Base-by-base conservation (phyloP, 176 grass and related monocot species). In the Musa schizocarpa region DNA sequence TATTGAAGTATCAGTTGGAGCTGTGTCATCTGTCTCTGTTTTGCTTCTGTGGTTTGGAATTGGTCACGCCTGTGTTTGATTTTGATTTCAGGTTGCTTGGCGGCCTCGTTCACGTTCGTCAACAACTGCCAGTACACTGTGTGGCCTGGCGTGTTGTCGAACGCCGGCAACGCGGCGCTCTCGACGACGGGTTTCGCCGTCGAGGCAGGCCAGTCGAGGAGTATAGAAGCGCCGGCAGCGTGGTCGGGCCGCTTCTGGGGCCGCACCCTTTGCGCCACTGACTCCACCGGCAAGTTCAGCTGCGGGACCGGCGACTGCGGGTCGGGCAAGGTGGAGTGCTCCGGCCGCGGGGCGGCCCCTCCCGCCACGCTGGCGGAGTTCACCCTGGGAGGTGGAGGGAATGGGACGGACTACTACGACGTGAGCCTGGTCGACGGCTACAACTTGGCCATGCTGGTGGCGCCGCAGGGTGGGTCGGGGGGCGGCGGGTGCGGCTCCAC, bases 381-480 rank as follows among this genome's bases (percentile, higher is more conserved):
- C 17, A 61, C 57, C 57, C 57, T 61, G 13, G 19, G 72, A 75
- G 83, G 88, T 34, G 69, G 78, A 1, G 82, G 68, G 34, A 43
- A 43, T 21, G 79, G 85, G 24, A 83, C 54, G 76, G 91, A 95
- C 82, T 95, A 88, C 80, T 94, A 94, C 64, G 91, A 94, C 81
- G 88, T 90, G 53, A 95, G 91, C 76, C 88, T 95, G 10, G 91
- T 95, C 3, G 91, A 95, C 75, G 91, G 91, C 12, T 90, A 76
- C 1, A 95, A 95, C 81, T 69, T 95, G 29, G 83, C 91, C 11
- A 59, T 95, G 78, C 59, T 83, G 43, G 83, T 95, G 48, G 76
- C 12, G n/a, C 83, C 83, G 56, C 91, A 90, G 78, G 78, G 81
- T 9, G 85, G 77, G 8, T 9, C 21, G 0, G 81, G 79, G 5